Percentiles rank a stretch among this genome's conserved stretches.
Evolutionary conservation across 2,329 filamentous ascomycete species (phyloP).

Genomic region (Eurotiales sp.): DNA sequence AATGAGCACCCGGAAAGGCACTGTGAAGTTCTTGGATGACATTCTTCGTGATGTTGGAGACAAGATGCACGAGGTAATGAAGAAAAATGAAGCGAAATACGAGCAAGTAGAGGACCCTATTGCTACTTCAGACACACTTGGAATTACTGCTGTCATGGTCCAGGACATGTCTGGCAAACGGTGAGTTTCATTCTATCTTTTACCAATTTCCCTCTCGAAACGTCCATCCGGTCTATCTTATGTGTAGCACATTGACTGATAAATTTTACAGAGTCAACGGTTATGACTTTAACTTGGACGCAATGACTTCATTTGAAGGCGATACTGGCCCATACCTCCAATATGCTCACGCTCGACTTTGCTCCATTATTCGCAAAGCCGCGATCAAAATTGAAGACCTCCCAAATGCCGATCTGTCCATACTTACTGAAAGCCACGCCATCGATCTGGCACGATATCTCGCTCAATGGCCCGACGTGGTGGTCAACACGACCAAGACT

Average conservation of each 20-base stretch:
- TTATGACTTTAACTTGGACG: conserved; percentile 62
- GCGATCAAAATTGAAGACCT: conserved; percentile 47
- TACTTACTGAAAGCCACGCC: conserved; percentile 61
- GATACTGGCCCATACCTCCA: conserved; percentile 64
- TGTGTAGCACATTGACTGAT: conserved; percentile 43
- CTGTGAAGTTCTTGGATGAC: conserved; percentile 70
- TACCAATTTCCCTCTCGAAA: conserved; percentile 24
- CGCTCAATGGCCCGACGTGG: conserved; percentile 62
- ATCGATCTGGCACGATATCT: conserved; percentile 59
- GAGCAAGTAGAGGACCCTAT: conserved; percentile 80
- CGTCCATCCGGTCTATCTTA: conserved; percentile 20
- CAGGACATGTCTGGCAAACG: conserved; percentile 97
- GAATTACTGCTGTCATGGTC: conserved; percentile 94
- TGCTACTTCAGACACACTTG: conserved; percentile 77
- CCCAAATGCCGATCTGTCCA: conserved; percentile 53
- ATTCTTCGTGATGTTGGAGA: conserved; percentile 78
- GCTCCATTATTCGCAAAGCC: conserved; percentile 58
- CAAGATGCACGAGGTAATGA: conserved; percentile 98
- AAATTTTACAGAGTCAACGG: conserved; percentile 54
- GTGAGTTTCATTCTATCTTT: conserved; percentile 41
- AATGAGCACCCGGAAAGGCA: conserved; percentile 64
- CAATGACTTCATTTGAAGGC: conserved; percentile 64
- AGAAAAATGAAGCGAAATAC: conserved; percentile 85
- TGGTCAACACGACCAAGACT: conserved; percentile 60
- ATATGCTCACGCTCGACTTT: conserved; percentile 60